phyloP scores from a whole-genome alignment of 495 filamentous ascomycete species.

The Aspergillus bridgeri region DNA sequence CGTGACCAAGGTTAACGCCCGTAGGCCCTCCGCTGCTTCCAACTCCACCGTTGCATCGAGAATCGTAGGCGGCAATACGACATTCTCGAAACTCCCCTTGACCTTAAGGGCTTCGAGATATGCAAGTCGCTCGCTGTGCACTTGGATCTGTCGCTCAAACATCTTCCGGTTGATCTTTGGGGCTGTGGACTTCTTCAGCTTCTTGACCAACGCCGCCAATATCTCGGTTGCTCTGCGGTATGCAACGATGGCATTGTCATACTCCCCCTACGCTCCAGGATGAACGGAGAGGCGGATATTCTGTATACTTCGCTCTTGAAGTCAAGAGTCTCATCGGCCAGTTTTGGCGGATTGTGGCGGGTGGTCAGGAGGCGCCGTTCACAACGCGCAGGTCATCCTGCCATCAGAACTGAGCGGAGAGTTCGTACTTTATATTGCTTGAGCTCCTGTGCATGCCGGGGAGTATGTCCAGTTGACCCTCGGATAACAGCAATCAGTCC shows the following conservation, averaged over 20 bases:
- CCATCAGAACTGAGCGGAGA: not conserved
- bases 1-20: conserved; percentile 15
- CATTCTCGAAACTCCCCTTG: conserved; percentile 9
- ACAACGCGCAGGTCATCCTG: not conserved
- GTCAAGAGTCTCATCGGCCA: conserved; percentile 12
- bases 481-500: too few species aligned
- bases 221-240: conserved; percentile 19
- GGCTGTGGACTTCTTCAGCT: conserved; percentile 14
- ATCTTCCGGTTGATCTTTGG: conserved; percentile 20
- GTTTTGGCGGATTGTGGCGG: not conserved
- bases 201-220: conserved; percentile 8
- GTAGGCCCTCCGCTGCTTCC: conserved; percentile 3
- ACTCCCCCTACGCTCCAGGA: conserved; percentile 26
- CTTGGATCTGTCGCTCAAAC: conserved; percentile 18
- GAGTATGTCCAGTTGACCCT: not conserved
- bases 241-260: conserved; percentile 32
- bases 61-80: conserved; percentile 13
- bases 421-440: not conserved
- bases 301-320: conserved; percentile 19
- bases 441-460: not conserved
- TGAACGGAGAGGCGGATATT: conserved; percentile 15
- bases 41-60: conserved; percentile 14
- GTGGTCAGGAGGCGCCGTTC: not conserved
- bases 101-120: conserved; percentile 12
- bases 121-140: conserved; percentile 16